Evolutionary conservation across 129 eudicot species (phyloP), one percentile per base, ranked within the genome.

Genomic region (Tagetes erecta): DNA sequence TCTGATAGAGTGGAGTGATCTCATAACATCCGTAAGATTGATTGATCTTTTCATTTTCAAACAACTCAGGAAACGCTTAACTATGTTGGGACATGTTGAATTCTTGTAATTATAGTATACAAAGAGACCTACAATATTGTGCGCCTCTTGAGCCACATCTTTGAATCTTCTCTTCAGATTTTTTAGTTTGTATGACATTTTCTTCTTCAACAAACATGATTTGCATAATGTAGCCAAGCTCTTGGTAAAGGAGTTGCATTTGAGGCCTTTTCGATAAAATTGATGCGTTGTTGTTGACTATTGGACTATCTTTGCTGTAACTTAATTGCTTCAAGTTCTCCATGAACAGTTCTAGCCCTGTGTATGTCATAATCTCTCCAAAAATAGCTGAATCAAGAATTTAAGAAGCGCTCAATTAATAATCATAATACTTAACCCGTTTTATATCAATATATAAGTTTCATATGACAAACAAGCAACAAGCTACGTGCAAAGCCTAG

Each of bases 221-320:
- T 10, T 74, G 49, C 31, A 47, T 36, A 13, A 64, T 50, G 72
- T 30, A 37, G 39, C 1, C 20, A 3, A 75, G 64, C 42, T 75
- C 71, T 37, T 75, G 13, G 27, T 75, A 64, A 50, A 75, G 79
- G 1, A 74, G 52, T 64, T 49, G 62, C 27, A 75, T n/a, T 34
- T 51, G 72, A 75, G 53, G 53, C 33, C 31, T 75, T 38, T 20
- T 6, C 13, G 2, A 2, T 38, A 50, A 12, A 9, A 75, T 64
- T 6, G 9, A 2, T 40, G 65, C 53, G 27, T 75, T 30, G 3
- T 50, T 51, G 64, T 36, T 47, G 34, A 47, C 11, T 3, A 50
- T 0, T 50, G 65, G 65, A 64, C 20, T 13, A 11, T 64, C 2
- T 0, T 50, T 75, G 55, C 30, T 13, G 51, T 39, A 3, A 11